Evolutionary conservation across 1,139 yeast species (phyloP).

Genomic region (Arxiozyma bovina): DNA sequence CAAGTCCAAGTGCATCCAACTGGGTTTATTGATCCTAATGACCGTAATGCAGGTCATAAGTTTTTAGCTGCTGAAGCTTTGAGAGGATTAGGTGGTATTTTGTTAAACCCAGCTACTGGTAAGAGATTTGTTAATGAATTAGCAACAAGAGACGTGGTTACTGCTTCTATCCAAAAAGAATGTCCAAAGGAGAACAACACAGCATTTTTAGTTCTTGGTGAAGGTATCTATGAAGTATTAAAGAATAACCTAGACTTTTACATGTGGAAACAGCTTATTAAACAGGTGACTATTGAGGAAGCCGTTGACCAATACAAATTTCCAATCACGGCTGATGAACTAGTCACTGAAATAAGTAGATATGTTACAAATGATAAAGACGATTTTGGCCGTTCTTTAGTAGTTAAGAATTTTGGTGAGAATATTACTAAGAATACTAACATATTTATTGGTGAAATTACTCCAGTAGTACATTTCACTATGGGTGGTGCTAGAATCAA

Average conservation of each 20-base stretch:
- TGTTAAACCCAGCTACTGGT: constrained; percentile 48
- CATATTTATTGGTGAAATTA: constrained; percentile 38
- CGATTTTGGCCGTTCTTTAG: constrained; percentile 27
- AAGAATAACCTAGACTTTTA: constrained; percentile 53
- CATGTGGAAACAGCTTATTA: constrained; percentile 56
- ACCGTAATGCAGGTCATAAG: constrained; percentile 44
- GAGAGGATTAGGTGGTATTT: constrained; percentile 69
- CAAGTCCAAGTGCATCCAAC: constrained; percentile 80
- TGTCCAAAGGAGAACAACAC: constrained; percentile 34
- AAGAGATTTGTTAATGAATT: constrained; percentile 65
- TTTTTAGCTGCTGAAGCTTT: constrained; percentile 73
- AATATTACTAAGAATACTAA: constrained; percentile 20
- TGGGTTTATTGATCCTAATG: constrained; percentile 62
- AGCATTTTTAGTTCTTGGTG: constrained; percentile 34
- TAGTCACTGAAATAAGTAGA: constrained; percentile 39
- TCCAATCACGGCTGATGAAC: constrained; percentile 33
- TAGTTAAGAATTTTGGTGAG: constrained; percentile 27
- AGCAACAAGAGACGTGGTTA: constrained; percentile 60
- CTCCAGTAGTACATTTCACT: constrained; percentile 76
- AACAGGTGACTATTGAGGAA: constrained; percentile 42
- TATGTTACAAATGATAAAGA: constrained; percentile 36
- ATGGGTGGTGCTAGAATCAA: constrained; percentile 79
- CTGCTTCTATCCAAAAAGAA: constrained; percentile 37
- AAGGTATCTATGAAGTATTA: constrained; percentile 32
- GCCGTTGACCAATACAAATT: constrained; percentile 36